Evolutionary conservation across 2,329 filamentous ascomycete genomes (phyloP), one percentile per base, ranked within the genome.

Genomic region (Celoporthe dispersa): DNA sequence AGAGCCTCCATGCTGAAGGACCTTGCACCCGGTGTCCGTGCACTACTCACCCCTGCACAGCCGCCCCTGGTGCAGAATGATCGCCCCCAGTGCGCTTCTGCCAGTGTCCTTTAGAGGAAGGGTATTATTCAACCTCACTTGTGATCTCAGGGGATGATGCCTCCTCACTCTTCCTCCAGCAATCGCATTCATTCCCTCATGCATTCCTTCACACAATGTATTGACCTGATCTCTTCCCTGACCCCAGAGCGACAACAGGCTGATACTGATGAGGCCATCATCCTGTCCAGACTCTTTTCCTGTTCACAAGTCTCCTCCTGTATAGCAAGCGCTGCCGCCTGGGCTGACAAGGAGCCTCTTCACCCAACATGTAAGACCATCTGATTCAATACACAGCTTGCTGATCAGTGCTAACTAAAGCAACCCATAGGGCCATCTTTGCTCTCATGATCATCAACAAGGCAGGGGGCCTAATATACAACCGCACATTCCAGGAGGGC

Each of bases 371-470:
- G 70, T 71, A 55, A 71, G 68, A 28, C 7, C 37, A 28, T n/a
- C n/a, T n/a, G 12, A 16, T 1, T 28, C 22, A 14, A 11, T 25
- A 3, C 8, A 31, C 11, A 53, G 35, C 39, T 33, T 4, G 4
- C 1, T 61, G 22, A 35, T 22, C 14, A 5, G 51, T 37, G n/a
- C 5, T 31, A 8, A 12, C 62, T 60, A 14, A 48, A 48, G 66
- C 19, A 22, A 7, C 19, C 19, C 3, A 1, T 6, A 98, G 94
- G 96, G 93, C 94, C 74, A 92, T 99, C 80, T 96, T 97, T 81
- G 91, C 94, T 70, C 91, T 99, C 78, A 94, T 98, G 80, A 92
- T 99, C 80, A 97, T 99, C 85, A 98, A 98, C 86, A 99, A 99
- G 87, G 94, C 96, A 74, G 96, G 94, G 71, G 96, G 96, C 76